phyloP scores from a whole-genome alignment of 345 rosid species.

The Excoecaria cochinchinensis region DNA sequence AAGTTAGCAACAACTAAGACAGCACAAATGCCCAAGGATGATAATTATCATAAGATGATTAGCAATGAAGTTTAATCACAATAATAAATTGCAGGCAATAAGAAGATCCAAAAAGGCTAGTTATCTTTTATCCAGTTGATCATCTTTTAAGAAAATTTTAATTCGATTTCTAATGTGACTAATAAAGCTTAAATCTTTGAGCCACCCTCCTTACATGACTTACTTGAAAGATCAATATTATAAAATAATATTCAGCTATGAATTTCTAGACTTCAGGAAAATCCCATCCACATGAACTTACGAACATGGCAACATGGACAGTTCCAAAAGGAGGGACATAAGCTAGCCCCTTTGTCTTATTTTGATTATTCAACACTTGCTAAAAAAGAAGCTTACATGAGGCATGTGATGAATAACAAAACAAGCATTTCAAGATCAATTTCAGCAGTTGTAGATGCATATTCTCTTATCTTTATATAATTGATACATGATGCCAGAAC shows the following conservation, averaged over 20 bases:
- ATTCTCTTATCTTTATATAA: neutral
- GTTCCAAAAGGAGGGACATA: slow-evolving; percentile 1
- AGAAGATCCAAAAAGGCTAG: neutral
- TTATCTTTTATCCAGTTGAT: slow-evolving; percentile 8
- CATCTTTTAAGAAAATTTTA: neutral
- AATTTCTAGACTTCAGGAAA: too few relatives aligned
- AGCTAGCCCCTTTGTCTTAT: slow-evolving; percentile 18
- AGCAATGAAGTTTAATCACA: too few relatives aligned
- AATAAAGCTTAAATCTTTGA: neutral
- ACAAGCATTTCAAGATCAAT: neutral
- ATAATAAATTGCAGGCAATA: too few relatives aligned
- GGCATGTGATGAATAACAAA: slow-evolving; percentile 3
- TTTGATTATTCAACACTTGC: neutral
- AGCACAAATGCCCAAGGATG: too few relatives aligned
- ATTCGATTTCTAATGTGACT: too few relatives aligned
- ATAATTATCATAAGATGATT: too few relatives aligned
- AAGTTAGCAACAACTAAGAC: too few relatives aligned
- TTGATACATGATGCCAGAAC: neutral
- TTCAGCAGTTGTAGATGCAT: neutral
- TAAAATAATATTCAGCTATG: too few relatives aligned
- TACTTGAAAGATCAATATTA: too few relatives aligned
- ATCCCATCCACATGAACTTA: neutral
- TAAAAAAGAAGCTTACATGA: neutral
- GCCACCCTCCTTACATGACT: slow-evolving; percentile 1
- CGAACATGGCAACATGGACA: slow-evolving; percentile 23